These are phyloP conservation scores for Sanguinoderma infundibulare DNA, from an alignment of 1,284 basidiomycete genomes.

Conservation along the genomic window DNA sequence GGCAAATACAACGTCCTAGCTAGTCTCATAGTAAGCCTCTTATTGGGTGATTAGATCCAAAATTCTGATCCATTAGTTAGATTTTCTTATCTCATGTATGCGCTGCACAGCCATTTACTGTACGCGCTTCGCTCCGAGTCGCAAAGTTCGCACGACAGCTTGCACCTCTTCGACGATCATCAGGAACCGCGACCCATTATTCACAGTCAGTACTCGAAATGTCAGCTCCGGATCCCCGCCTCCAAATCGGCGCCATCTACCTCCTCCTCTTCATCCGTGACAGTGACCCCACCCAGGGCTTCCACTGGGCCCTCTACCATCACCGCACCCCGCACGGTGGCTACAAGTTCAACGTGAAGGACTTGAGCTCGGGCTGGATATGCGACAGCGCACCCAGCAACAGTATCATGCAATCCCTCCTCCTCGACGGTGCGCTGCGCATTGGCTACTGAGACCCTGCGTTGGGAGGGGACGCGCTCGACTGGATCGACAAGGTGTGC, in stretches of 20 bases:
- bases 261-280: conserved; percentile 7
- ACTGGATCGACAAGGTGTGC: conserved; percentile 2
- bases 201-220: no score
- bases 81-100: no score
- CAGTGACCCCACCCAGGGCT: not conserved
- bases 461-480: not conserved
- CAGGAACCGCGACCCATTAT: no score
- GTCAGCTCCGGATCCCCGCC: not conserved
- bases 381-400: conserved; percentile 5
- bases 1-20: no score
- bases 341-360: conserved; percentile 12
- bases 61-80: no score
- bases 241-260: conserved; percentile 8
- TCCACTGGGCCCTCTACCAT: conserved; percentile 11
- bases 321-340: not conserved
- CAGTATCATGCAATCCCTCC: conserved; percentile 4
- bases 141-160: no score
- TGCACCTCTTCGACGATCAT: no score
- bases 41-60: no score
- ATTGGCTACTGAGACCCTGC: conserved; percentile 4
- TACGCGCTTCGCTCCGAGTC: no score
- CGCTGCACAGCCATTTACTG: no score
- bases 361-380: not conserved
- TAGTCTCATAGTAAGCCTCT: no score
- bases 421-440: conserved; percentile 6